phyloP scores from a whole-genome alignment of 768 basidiomycete species.

The Lentinus brumalis region DNA sequence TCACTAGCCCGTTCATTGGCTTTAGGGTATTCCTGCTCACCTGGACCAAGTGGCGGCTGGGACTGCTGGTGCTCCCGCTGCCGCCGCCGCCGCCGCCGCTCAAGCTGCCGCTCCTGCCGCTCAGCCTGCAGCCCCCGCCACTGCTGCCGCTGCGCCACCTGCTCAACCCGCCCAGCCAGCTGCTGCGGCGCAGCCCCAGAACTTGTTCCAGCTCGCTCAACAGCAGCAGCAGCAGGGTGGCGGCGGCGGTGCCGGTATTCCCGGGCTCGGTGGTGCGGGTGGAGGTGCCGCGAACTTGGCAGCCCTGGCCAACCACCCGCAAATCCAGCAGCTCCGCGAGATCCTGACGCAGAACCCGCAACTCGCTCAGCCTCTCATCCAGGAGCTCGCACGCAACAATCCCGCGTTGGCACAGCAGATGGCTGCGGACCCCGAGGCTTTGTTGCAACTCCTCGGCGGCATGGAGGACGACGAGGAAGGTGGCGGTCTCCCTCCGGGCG shows the following conservation, averaged over 20 bases:
- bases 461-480: constrained; percentile 44
- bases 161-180: constrained; percentile 40
- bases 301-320: constrained; percentile 60
- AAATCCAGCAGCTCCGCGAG: constrained; percentile 73
- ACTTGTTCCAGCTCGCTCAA: constrained; percentile 87
- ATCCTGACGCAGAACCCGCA: constrained; percentile 77
- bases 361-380: constrained; percentile 75
- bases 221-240: constrained; percentile 64
- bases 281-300: constrained; percentile 44
- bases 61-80: constrained; percentile 34
- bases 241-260: constrained; percentile 31
- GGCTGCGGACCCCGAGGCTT: constrained; percentile 68
- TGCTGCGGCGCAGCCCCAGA: constrained; percentile 58
- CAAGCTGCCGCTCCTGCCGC: constrained; percentile 39
- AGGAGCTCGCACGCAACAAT: constrained; percentile 76
- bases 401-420: constrained; percentile 74
- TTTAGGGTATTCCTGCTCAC: constrained; percentile 79
- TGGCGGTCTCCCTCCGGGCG: constrained; percentile 46
- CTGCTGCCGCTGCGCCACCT: constrained; percentile 38
- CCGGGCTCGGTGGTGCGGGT: constrained; percentile 28
- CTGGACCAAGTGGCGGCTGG: constrained; percentile 53
- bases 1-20: not conserved
- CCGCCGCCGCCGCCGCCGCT: constrained; percentile 32
- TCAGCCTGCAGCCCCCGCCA: constrained; percentile 38
- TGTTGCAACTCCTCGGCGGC: constrained; percentile 64